These are phyloP conservation scores for Neodidymelliopsis sp. DNA, from an alignment of 2,329 filamentous ascomycete species.

Conservation along the genomic window DNA sequence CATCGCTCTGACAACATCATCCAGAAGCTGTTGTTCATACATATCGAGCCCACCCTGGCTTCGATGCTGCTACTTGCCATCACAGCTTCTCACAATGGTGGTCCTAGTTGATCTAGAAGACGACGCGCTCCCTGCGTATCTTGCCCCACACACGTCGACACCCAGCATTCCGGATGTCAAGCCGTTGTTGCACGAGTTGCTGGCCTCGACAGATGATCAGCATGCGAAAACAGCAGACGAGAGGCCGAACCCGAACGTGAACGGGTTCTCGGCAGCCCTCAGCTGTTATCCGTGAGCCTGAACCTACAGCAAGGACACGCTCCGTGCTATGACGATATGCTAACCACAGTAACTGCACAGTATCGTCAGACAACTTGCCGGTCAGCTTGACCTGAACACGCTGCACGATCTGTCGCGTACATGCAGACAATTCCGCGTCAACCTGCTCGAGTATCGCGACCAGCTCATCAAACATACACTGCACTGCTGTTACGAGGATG, in stretches of 20 bases:
- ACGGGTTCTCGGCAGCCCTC: slow-evolving; percentile 67
- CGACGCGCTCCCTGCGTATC: slow-evolving; percentile 38
- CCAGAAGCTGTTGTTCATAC: slow-evolving; percentile 3
- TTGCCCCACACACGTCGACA: slow-evolving; percentile 27
- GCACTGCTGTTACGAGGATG: slow-evolving; percentile 77
- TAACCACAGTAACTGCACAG: slow-evolving; percentile 58
- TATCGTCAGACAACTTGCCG: slow-evolving; percentile 77
- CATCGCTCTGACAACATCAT: slow-evolving; percentile 23
- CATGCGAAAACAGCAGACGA: slow-evolving; percentile 27
- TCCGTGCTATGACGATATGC: slow-evolving; percentile 36
- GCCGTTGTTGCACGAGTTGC: slow-evolving; percentile 38
- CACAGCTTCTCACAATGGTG: slow-evolving; percentile 48
- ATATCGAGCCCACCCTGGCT: slow-evolving; percentile 23
- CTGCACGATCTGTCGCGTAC: slow-evolving; percentile 83
- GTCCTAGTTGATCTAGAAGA: slow-evolving; percentile 55
- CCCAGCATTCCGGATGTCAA: slow-evolving; percentile 31
- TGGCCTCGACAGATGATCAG: slow-evolving; percentile 16
- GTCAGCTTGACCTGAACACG: slow-evolving; percentile 83
- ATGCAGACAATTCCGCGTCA: slow-evolving; percentile 79
- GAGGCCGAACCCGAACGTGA: slow-evolving; percentile 61
- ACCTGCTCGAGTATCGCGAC: slow-evolving; percentile 78
- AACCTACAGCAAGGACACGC: slow-evolving; percentile 42
- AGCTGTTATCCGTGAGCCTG: slow-evolving; percentile 72
- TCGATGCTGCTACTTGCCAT: slow-evolving; percentile 36
- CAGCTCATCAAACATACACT: slow-evolving; percentile 78